Conservation (phyloP, 805 yeast genomes). For the Blastobotrys parvus region DNA sequence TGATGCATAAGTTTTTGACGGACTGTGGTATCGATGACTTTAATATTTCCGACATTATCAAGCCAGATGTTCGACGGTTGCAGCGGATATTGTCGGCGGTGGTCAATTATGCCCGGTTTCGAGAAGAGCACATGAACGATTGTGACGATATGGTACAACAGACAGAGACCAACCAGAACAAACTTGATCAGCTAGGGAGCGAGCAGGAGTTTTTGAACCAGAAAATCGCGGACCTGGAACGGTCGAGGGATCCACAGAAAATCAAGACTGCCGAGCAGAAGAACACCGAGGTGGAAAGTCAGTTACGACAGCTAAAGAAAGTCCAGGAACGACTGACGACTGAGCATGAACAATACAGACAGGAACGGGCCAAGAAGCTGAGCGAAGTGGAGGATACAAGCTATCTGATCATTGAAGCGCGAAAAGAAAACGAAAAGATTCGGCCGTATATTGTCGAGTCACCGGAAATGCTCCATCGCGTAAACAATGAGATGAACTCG, state of each 20-base stretch:
- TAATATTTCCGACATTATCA: slow-evolving; percentile 59
- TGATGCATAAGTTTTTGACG: slow-evolving; percentile 52
- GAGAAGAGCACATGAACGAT: slow-evolving; percentile 67
- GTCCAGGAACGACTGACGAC: slow-evolving; percentile 52
- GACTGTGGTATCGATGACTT: slow-evolving; percentile 76
- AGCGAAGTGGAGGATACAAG: slow-evolving; percentile 54
- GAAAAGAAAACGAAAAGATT: slow-evolving; percentile 51
- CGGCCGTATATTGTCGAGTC: slow-evolving; percentile 54
- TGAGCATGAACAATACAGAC: slow-evolving; percentile 58
- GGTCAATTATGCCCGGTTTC: slow-evolving; percentile 74
- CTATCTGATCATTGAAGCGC: slow-evolving; percentile 47
- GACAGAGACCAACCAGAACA: slow-evolving; percentile 42
- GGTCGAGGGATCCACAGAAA: slow-evolving; percentile 20
- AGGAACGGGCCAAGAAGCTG: slow-evolving; percentile 49
- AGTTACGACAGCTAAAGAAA: slow-evolving; percentile 51
- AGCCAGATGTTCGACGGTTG: slow-evolving; percentile 65
- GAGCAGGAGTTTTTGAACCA: slow-evolving; percentile 32
- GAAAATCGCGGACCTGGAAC: slow-evolving; percentile 31
- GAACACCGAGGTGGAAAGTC: slow-evolving; percentile 50
- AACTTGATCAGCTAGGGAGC: slow-evolving; percentile 32
- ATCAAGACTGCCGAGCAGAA: slow-evolving; percentile 36
- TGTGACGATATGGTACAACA: slow-evolving; percentile 53
- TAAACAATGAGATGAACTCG: slow-evolving; percentile 44
- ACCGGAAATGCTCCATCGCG: slow-evolving; percentile 43
- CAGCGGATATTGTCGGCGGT: slow-evolving; percentile 69